Evolutionary conservation across 495 filamentous ascomycete species (phyloP).

Genomic region (Xylaria longipes): DNA sequence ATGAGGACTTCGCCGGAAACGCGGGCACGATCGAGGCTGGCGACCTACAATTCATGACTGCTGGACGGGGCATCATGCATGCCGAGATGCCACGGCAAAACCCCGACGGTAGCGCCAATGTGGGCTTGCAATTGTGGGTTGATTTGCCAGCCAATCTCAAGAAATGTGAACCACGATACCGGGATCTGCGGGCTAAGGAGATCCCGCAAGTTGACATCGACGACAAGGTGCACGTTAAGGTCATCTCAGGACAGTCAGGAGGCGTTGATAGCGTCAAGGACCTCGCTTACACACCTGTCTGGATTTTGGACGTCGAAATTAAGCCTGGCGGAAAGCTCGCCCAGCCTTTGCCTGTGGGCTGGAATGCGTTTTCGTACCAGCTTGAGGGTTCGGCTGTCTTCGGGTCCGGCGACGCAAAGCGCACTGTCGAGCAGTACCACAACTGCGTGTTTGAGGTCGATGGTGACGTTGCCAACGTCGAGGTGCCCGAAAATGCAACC

Average conservation of each 20-base stretch:
- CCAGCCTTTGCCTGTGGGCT: constrained; percentile 78
- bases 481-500: constrained; percentile 72
- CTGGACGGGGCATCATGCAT: constrained; percentile 90
- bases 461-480: constrained; percentile 74
- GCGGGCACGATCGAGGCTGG: constrained; percentile 82
- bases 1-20: constrained; percentile 95
- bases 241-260: constrained; percentile 83
- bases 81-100: constrained; percentile 94
- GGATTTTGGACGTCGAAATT: constrained; percentile 88
- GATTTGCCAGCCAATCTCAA: constrained; percentile 85
- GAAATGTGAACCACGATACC: constrained; percentile 87
- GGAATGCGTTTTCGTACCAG: constrained; percentile 91
- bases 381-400: constrained; percentile 74
- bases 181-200: constrained; percentile 77
- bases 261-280: constrained; percentile 88
- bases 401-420: constrained; percentile 62
- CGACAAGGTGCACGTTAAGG: constrained; percentile 79
- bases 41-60: constrained; percentile 98
- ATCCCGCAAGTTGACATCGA: constrained; percentile 75
- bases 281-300: constrained; percentile 92
- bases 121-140: constrained; percentile 95
- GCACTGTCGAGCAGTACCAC: constrained; percentile 72
- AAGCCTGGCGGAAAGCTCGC: constrained; percentile 74
- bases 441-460: constrained; percentile 88
- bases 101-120: constrained; percentile 74